Evolutionary conservation across 108 stramenopile species (phyloP).

Genomic region (Thalassiosira profunda): DNA sequence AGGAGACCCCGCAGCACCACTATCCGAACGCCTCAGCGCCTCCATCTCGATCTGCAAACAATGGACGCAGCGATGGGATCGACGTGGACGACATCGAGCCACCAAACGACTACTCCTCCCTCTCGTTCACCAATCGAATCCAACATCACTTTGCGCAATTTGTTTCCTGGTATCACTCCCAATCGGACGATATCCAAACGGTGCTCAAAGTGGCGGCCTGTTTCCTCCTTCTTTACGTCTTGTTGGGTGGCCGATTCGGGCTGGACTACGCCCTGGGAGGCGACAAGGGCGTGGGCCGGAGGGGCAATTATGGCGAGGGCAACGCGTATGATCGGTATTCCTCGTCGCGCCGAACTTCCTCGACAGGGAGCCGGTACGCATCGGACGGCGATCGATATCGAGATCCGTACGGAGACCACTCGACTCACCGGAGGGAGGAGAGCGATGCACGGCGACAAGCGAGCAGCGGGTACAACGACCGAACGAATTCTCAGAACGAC

Average conservation of each 20-base stretch:
- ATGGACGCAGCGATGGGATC: constrained; percentile 10
- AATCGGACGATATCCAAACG: constrained; percentile 62
- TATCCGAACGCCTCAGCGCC: constrained; percentile 17
- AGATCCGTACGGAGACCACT: no score
- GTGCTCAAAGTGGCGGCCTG: constrained; percentile 56
- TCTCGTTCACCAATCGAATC: constrained; percentile 48
- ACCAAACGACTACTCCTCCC: not conserved
- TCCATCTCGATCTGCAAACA: constrained; percentile 19
- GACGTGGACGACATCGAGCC: constrained; percentile 52
- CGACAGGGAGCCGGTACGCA: not conserved
- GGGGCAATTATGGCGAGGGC: constrained; percentile 63
- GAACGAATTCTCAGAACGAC: constrained; percentile 38
- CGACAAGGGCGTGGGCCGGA: not conserved
- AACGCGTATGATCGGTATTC: constrained; percentile 72
- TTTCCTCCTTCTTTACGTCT: constrained; percentile 69
- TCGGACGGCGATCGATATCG: not conserved
- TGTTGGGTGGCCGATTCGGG: constrained; percentile 86
- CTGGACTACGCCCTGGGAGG: constrained; percentile 40
- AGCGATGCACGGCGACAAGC: constrained; percentile 3
- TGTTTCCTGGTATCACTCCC: constrained; percentile 55
- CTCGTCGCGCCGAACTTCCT: constrained; percentile 2
- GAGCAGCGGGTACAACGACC: constrained; percentile 37
- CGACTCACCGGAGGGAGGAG: not conserved
- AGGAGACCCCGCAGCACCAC: not conserved
- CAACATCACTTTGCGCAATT: constrained; percentile 30